A percentile compares a stretch with the other conserved stretches of the same genome.
phyloP scores from a whole-genome alignment of 768 basidiomycete genomes.

The Cyclocybe cylindracea region DNA sequence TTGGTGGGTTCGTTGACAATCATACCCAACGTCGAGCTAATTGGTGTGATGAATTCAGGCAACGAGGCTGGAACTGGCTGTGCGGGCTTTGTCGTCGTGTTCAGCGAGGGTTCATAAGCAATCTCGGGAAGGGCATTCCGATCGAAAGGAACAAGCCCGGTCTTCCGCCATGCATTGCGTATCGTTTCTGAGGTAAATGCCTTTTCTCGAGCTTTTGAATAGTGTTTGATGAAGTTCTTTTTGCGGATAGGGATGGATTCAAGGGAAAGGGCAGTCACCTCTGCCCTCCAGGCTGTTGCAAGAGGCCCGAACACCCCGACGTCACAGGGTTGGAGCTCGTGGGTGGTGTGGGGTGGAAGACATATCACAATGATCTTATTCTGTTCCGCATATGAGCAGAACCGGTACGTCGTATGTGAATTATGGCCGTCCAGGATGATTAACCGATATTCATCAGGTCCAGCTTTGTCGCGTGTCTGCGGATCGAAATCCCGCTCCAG shows the following conservation, averaged over 20 bases:
- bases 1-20: too few relatives aligned
- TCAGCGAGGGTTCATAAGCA: constrained; percentile 1
- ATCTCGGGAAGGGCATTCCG: constrained; percentile 7
- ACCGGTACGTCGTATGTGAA: constrained; percentile 30
- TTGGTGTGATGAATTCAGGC: background rate
- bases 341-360: constrained; percentile 37
- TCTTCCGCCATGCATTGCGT: constrained; percentile 14
- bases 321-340: constrained; percentile 36
- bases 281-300: background rate
- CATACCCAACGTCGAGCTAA: background rate
- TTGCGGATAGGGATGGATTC: constrained; percentile 2
- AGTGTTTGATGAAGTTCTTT: constrained; percentile 5
- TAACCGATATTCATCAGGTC: constrained; percentile 20
- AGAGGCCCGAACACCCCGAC: constrained; percentile 38
- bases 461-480: constrained; percentile 11
- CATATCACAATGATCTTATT: constrained; percentile 29
- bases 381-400: constrained; percentile 23
- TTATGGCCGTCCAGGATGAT: constrained; percentile 42
- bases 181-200: constrained; percentile 21
- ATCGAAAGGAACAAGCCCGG: constrained; percentile 21
- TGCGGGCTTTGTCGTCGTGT: constrained; percentile 10
- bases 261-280: background rate
- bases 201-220: constrained; percentile 8
- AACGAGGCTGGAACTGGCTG: constrained; percentile 11
- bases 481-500: constrained; percentile 33